Percentiles rank a stretch among this genome's conserved stretches.
phyloP scores from a whole-genome alignment of 2,329 filamentous ascomycete genomes.

The Clonostachys sp. region DNA sequence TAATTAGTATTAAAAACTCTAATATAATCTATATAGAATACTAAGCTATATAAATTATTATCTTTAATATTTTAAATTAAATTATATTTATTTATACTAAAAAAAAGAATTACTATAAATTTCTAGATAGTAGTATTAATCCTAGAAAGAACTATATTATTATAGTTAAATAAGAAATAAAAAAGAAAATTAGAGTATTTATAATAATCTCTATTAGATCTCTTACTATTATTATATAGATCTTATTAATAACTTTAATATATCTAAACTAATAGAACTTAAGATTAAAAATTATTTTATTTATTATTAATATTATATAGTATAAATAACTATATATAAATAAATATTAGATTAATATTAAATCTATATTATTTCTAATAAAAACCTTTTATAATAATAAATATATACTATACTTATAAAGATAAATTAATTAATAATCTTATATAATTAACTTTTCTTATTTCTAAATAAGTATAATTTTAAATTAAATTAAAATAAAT shows the following conservation, averaged over 20 bases:
- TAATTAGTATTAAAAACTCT: constrained; percentile 2
- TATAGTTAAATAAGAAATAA: constrained; percentile 2
- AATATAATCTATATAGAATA: constrained; percentile 1
- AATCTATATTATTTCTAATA: no score
- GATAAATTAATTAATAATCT: no score
- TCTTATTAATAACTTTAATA: constrained; percentile 2
- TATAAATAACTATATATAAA: no score
- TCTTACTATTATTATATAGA: constrained; percentile 5
- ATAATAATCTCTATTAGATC: constrained; percentile 4
- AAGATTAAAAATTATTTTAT: constrained; percentile 4
- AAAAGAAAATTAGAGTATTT: constrained; percentile 3
- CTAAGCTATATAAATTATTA: constrained; percentile 4
- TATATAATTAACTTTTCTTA: no score
- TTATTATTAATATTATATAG: no score
- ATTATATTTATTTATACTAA: constrained; percentile 3
- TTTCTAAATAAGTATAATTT: no score
- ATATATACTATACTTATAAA: no score
- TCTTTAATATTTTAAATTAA: not conserved
- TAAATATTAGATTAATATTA: no score
- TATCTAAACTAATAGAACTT: constrained; percentile 2
- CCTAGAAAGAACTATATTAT: not conserved
- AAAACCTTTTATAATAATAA: no score
- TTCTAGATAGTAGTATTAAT: constrained; percentile 6
- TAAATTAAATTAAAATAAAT: no score
- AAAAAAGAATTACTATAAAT: constrained; percentile 5